Conservation (phyloP, 2,329 filamentous ascomycete genomes). For the Fusarium abutilonis region DNA sequence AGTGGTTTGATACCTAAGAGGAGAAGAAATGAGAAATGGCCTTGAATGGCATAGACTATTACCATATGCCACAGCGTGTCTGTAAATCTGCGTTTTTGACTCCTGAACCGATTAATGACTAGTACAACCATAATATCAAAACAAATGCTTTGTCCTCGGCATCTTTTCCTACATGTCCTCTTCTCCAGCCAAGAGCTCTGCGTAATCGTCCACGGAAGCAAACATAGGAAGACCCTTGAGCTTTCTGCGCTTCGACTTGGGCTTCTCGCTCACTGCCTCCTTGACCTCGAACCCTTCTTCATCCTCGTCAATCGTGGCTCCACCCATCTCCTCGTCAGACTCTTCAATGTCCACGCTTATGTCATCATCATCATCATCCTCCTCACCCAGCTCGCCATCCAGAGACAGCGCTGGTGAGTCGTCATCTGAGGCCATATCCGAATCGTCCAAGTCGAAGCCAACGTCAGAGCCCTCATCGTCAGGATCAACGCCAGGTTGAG, state of each 20-base stretch:
- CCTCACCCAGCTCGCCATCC: conserved; percentile 59
- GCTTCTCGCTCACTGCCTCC: conserved; percentile 65
- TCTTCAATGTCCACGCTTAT: conserved; percentile 53
- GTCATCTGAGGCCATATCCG: conserved; percentile 60
- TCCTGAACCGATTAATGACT: conserved; percentile 27
- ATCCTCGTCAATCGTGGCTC: conserved; percentile 53
- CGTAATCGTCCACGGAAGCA: conserved; percentile 93
- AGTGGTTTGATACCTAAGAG: conserved; percentile 63
- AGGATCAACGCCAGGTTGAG: conserved; percentile 70
- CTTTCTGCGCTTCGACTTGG: conserved; percentile 76
- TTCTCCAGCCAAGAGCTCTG: conserved; percentile 80
- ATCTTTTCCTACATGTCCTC: conserved; percentile 57
- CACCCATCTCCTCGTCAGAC: conserved; percentile 56
- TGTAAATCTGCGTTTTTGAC: conserved; percentile 29
- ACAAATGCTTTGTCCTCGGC: conserved; percentile 12
- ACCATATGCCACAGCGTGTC: conserved; percentile 12
- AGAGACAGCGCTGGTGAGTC: conserved; percentile 52
- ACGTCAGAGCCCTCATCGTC: conserved; percentile 62
- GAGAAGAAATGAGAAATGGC: conserved; percentile 22
- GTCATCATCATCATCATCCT: conserved; percentile 53
- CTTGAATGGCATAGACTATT: conserved; percentile 6
- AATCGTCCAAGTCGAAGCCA: conserved; percentile 60
- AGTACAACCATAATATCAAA: conserved; percentile 31
- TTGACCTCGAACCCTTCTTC: conserved; percentile 66
- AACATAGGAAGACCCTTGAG: conserved; percentile 92